Percentiles rank a stretch among this genome's conserved stretches.
phyloP scores from a whole-genome alignment of 2,329 filamentous ascomycete genomes.

The Epichloe baconii region DNA sequence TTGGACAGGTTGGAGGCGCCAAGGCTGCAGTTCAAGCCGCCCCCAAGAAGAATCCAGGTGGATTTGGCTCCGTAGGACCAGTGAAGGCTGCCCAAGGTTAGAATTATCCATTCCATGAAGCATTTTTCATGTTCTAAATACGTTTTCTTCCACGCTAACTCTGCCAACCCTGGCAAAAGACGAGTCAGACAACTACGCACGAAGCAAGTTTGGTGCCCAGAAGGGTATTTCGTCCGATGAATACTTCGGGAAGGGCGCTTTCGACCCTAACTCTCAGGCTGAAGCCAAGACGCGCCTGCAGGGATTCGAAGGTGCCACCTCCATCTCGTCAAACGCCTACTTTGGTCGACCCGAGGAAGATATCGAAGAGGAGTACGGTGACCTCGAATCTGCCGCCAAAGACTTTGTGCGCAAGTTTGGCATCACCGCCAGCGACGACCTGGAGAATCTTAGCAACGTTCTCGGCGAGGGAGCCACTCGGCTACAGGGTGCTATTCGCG shows the following conservation, averaged over 20 bases:
- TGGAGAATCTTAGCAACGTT: constrained; percentile 76
- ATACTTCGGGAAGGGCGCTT: constrained; percentile 87
- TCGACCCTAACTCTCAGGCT: constrained; percentile 64
- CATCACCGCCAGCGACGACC: constrained; percentile 86
- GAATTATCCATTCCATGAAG: constrained; percentile 7
- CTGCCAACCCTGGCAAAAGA: constrained; percentile 24
- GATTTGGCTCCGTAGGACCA: constrained; percentile 75
- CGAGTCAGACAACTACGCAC: constrained; percentile 72
- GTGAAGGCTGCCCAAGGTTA: constrained; percentile 61
- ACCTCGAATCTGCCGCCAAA: constrained; percentile 85
- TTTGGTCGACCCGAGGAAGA: constrained; percentile 89
- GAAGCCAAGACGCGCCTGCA: constrained; percentile 81
- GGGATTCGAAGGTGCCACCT: constrained; percentile 81
- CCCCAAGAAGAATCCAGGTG: constrained; percentile 59
- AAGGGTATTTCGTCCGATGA: constrained; percentile 97
- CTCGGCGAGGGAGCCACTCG: constrained; percentile 76
- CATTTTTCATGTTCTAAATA: background rate
- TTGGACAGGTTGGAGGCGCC: constrained; percentile 64
- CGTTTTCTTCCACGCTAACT: background rate
- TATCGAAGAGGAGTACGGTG: constrained; percentile 67
- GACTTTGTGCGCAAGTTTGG: constrained; percentile 94
- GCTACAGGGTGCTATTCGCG: constrained; percentile 63
- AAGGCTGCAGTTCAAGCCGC: constrained; percentile 43
- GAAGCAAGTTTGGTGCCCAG: constrained; percentile 77
- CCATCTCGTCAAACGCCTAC: constrained; percentile 95